Conservation (phyloP, 176 grass and related monocot species). For the Microstegium vimineum region DNA sequence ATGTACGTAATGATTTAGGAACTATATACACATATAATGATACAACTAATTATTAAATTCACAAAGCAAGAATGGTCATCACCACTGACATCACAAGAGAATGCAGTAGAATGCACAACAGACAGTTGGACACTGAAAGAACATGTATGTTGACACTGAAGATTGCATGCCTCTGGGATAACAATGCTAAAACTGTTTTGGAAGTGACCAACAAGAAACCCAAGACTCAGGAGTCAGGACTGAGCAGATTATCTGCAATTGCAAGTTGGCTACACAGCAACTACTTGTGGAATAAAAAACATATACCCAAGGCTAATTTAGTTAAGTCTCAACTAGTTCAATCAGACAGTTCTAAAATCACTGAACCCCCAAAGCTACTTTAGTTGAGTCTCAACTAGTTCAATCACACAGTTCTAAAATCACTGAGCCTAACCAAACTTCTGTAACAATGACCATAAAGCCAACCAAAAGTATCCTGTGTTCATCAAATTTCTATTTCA, state of each 20-base stretch:
- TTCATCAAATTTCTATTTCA: no score
- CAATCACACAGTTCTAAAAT: no score
- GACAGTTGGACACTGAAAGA: background rate
- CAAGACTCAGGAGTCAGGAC: background rate
- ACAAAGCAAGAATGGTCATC: background rate
- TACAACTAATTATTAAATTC: background rate
- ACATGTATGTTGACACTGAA: background rate
- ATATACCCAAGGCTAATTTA: background rate
- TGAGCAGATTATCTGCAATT: background rate
- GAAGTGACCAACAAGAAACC: background rate
- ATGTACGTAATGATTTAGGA: background rate
- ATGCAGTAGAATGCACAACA: background rate
- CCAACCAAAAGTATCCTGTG: background rate
- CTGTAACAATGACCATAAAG: background rate
- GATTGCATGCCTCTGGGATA: background rate
- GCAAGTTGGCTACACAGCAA: no score
- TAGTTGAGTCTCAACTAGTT: no score
- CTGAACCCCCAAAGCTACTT: no score
- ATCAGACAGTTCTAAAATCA: background rate
- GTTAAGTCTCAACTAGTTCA: background rate
- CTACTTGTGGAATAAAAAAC: background rate
- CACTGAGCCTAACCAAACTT: background rate
- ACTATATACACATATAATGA: background rate
- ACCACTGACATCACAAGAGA: background rate
- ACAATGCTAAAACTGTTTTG: background rate